Percentiles rank a stretch among this genome's conserved stretches.
Conservation (phyloP, 2,329 filamentous ascomycete species). For the Neopestalotiopsis sp. region DNA sequence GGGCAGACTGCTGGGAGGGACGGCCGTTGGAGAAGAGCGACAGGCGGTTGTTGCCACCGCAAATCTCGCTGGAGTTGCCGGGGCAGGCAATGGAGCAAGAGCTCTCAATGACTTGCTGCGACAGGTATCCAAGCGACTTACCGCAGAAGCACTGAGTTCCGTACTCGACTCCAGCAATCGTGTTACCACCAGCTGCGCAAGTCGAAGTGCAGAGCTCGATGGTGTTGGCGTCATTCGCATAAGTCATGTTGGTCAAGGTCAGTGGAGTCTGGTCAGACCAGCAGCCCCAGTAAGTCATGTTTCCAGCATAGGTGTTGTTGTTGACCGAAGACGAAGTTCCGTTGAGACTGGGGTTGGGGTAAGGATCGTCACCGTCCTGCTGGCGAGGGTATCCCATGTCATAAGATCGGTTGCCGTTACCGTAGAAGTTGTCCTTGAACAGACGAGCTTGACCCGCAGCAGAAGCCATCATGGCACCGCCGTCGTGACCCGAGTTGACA, state of each 20-base stretch:
- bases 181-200: constrained; percentile 53
- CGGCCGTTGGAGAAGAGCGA: constrained; percentile 16
- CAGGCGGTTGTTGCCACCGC: constrained; percentile 50
- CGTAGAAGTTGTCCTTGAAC: constrained; percentile 16
- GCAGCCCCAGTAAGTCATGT: constrained; percentile 17
- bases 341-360: constrained; percentile 7
- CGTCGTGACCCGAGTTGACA: constrained; percentile 2
- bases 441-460: constrained; percentile 12
- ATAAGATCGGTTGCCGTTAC: constrained; percentile 8
- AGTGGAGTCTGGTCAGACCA: constrained; percentile 5
- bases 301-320: constrained; percentile 11
- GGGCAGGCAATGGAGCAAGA: constrained; percentile 37
- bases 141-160: constrained; percentile 61
- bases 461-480: constrained; percentile 11
- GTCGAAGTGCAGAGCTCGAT: constrained; percentile 30
- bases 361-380: constrained; percentile 4
- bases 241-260: constrained; percentile 7
- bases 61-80: constrained; percentile 54
- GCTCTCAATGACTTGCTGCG: not conserved
- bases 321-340: not conserved
- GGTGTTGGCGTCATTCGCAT: not conserved
- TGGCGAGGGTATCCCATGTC: constrained; percentile 16
- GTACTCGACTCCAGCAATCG: constrained; percentile 57
- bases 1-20: constrained; percentile 8
- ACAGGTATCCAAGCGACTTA: constrained; percentile 32